phyloP scores from a whole-genome alignment of 2,329 filamentous ascomycete species.

The Tolypocladium nubicola region DNA sequence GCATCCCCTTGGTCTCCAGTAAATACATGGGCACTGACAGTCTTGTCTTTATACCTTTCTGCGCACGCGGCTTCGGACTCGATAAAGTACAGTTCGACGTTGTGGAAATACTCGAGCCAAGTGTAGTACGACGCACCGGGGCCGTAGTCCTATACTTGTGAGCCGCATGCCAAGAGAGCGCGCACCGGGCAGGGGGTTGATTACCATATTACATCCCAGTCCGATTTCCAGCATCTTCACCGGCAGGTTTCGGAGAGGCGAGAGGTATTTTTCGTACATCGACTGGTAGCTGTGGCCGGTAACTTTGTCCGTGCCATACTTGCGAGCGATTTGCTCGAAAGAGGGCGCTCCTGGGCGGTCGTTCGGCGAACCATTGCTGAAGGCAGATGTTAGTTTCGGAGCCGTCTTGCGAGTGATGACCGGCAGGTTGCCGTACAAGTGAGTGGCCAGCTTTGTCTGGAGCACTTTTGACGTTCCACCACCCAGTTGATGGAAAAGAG shows the following conservation, averaged over 20 bases:
- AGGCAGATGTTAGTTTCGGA: too few species aligned
- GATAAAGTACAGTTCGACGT: slow-evolving; percentile 30
- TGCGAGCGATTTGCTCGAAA: slow-evolving; percentile 17
- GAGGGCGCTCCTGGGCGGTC: not conserved
- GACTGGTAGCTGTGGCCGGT: slow-evolving; percentile 25
- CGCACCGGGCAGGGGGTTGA: not conserved
- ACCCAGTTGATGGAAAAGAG: slow-evolving; percentile 4
- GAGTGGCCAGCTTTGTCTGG: slow-evolving; percentile 1
- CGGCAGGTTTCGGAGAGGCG: slow-evolving; percentile 16
- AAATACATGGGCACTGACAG: slow-evolving; percentile 24
- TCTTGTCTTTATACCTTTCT: slow-evolving; percentile 21
- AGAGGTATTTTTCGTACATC: slow-evolving; percentile 29
- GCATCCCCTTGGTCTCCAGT: slow-evolving; percentile 27
- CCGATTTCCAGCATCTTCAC: slow-evolving; percentile 31
- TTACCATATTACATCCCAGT: slow-evolving; percentile 27
- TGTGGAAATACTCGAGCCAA: slow-evolving; percentile 27
- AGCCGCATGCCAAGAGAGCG: not conserved
- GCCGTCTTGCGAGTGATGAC: too few species aligned
- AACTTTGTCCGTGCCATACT: slow-evolving; percentile 29
- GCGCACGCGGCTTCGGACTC: slow-evolving; percentile 26
- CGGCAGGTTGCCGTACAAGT: slow-evolving; percentile 1
- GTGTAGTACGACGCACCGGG: slow-evolving; percentile 27
- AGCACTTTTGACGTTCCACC: not conserved
- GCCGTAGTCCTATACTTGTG: slow-evolving; percentile 16
- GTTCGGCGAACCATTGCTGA: not conserved